These are phyloP conservation scores for Pyrenula aspistea DNA, from an alignment of 495 filamentous ascomycete genomes.

Conservation along the genomic window DNA sequence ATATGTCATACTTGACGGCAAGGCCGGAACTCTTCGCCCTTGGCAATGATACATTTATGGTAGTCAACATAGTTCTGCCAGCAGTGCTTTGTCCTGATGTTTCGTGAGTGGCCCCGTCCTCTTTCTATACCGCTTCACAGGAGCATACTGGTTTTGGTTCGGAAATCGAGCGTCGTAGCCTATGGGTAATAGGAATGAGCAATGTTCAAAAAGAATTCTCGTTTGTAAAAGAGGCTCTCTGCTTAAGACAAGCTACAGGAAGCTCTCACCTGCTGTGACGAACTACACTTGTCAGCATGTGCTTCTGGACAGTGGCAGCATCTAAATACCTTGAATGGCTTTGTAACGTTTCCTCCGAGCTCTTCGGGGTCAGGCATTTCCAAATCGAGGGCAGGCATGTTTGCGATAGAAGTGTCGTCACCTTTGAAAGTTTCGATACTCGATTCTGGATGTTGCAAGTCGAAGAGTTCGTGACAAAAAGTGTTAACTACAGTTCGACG, in stretches of 20 bases:
- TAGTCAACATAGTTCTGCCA: conserved; percentile 99
- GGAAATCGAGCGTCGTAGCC: conserved; percentile 99
- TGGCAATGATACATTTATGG: conserved; percentile 96
- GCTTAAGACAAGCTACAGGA: background rate
- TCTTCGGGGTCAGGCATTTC: conserved; percentile 82
- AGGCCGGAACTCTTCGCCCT: conserved; percentile 97
- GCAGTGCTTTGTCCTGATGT: conserved; percentile 63
- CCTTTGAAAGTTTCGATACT: too few relatives aligned
- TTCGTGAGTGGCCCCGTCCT: background rate
- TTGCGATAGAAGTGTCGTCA: conserved; percentile 16
- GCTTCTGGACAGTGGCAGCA: conserved; percentile 21
- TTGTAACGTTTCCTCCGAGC: conserved; percentile 57
- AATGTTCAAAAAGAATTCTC: too few relatives aligned
- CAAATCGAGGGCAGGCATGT: conserved; percentile 32
- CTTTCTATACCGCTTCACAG: background rate
- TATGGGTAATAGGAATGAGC: conserved; percentile 19
- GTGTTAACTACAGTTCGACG: too few relatives aligned
- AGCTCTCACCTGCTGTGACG: conserved; percentile 9
- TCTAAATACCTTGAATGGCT: conserved; percentile 99
- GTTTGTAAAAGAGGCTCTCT: too few relatives aligned
- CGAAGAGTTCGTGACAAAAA: too few relatives aligned
- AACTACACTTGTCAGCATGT: background rate
- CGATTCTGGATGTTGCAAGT: too few relatives aligned
- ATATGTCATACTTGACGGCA: conserved; percentile 85
- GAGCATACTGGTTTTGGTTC: conserved; percentile 78